Conservation (phyloP, 768 basidiomycete genomes). For the Kwoniella europaea region DNA sequence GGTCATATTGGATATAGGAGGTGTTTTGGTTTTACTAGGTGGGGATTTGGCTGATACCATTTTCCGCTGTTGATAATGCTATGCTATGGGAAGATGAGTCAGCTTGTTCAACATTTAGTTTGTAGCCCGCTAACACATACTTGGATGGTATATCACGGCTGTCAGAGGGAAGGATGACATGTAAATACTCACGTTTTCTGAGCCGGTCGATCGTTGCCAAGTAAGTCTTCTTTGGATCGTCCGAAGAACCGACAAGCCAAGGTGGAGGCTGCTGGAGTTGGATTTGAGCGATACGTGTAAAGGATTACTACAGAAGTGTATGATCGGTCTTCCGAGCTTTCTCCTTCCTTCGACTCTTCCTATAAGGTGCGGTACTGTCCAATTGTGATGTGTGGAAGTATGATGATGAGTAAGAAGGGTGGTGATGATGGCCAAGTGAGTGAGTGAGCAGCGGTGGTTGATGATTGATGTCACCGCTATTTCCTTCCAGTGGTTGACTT, state of each 20-base stretch:
- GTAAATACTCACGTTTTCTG: not conserved
- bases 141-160: not conserved
- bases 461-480: not conserved
- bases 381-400: not conserved
- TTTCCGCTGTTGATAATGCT: not conserved
- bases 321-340: not conserved
- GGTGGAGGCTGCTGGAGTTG: not conserved
- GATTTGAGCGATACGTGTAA: not conserved
- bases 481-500: not conserved
- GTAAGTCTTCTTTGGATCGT: not conserved
- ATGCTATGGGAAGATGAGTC: not conserved
- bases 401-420: not conserved
- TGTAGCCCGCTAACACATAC: not conserved
- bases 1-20: not conserved
- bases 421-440: not conserved
- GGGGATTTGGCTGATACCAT: slow-evolving; percentile 24
- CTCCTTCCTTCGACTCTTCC: not conserved
- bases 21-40: not conserved
- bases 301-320: not conserved
- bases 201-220: not conserved
- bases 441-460: not conserved
- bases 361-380: not conserved
- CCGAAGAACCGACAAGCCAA: not conserved
- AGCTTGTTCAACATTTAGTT: not conserved
- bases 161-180: no score